Base-by-base conservation (phyloP, 176 grass and related monocot species). In the Oryza glumipatula region DNA sequence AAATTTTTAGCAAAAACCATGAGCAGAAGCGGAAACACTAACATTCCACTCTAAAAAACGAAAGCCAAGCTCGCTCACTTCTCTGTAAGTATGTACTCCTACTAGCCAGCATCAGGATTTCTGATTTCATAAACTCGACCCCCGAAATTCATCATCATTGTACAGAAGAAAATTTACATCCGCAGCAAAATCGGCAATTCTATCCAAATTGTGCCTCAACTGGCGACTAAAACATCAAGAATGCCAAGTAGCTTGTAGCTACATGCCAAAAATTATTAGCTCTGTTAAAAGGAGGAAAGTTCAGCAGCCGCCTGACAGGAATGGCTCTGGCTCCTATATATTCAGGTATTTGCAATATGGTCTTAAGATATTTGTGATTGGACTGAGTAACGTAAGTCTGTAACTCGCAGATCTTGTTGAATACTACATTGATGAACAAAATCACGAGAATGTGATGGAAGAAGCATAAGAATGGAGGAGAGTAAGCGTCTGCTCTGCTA, bases 401-500 rank as follows among this genome's bases (percentile, higher is more conserved):
- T 35, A 77, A 72, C 44, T 38, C 9, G 47, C 7, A 61, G 77
- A 80, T 70, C 36, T 21, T n/a, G 16, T 16, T 7, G 0, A 82
- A 51, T 63, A 47, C 11, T 63, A 47, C 11, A 13, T 17, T 19
- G 6, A 77, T 7, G 49, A 68, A 66, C 52, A 46, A 75, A 79
- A 81, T 91, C 81, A 96, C 10, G 90, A 86, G 67, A 92, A 92
- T 36, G 90, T 92, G 60, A 92, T 85, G 36, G 92, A 94, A 76
- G 90, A 76, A 76, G 92, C 90, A 44, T 94, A 96, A 5, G 94
- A 92, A 64, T 94, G 97, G 51, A 99, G 91, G 76, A 99, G 94
- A 76, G 82, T 82, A 76, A 99, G 94, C 19, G 97, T 94, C 88
- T 96, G 97, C 84, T 99, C 92, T 5, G 94, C 91, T 35, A 99